phyloP scores from a whole-genome alignment of 1,139 yeast genomes.

The Debaryomycetaceae sp. region DNA sequence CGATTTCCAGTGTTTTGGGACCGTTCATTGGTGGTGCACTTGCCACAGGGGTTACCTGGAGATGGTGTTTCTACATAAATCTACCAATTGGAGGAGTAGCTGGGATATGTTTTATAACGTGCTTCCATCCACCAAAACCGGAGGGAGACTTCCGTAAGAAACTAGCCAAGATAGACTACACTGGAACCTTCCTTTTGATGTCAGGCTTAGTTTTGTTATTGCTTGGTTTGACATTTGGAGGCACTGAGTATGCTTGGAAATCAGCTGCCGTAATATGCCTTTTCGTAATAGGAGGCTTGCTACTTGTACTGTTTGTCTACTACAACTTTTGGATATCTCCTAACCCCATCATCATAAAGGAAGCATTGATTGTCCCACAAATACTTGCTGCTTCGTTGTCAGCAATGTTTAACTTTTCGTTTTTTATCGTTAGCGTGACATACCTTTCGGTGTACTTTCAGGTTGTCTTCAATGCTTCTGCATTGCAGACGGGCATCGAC shows the following conservation, averaged over 20 bases:
- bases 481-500: conserved; percentile 59
- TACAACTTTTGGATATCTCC: conserved; percentile 49
- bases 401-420: conserved; percentile 38
- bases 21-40: conserved; percentile 71
- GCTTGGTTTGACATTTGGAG: conserved; percentile 36
- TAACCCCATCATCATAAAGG: conserved; percentile 45
- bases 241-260: conserved; percentile 32
- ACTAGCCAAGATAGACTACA: conserved; percentile 32
- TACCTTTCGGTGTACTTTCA: conserved; percentile 58
- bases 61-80: conserved; percentile 78
- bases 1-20: conserved; percentile 56
- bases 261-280: conserved; percentile 55
- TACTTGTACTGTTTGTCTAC: conserved; percentile 33
- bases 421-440: conserved; percentile 41
- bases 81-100: conserved; percentile 66
- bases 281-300: conserved; percentile 53
- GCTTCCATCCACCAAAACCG: conserved; percentile 57
- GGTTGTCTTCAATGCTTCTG: conserved; percentile 42
- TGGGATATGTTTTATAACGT: conserved; percentile 36
- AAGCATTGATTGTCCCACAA: conserved; percentile 33
- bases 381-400: conserved; percentile 36
- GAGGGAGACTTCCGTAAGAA: conserved; percentile 38
- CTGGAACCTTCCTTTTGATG: conserved; percentile 28
- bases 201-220: conserved; percentile 29
- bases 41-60: conserved; percentile 60